phyloP scores from a whole-genome alignment of 176 grass and related monocot species.

The Rhynchospora pubera region DNA sequence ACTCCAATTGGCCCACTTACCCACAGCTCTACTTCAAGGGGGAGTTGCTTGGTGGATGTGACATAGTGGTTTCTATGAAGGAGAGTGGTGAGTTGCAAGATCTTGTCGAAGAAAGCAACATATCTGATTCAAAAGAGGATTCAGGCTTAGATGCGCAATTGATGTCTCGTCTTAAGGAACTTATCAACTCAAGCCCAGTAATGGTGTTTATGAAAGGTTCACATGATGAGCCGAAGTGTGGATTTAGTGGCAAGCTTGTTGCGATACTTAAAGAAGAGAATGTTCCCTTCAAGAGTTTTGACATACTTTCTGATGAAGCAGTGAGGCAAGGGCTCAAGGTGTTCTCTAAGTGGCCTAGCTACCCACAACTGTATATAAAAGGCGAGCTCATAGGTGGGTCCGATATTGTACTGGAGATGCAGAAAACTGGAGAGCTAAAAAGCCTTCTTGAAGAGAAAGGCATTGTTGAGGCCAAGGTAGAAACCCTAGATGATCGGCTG shows the following conservation, averaged over 20 bases:
- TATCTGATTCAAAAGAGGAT: constrained; percentile 37
- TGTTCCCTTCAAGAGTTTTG: constrained; percentile 76
- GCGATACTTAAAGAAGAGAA: constrained; percentile 92
- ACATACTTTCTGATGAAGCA: constrained; percentile 74
- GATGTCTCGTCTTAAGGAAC: constrained; percentile 38
- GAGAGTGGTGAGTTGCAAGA: constrained; percentile 82
- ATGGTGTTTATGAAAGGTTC: constrained; percentile 90
- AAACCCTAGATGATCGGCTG: constrained; percentile 48
- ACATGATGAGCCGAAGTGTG: constrained; percentile 87
- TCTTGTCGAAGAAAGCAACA: constrained; percentile 52
- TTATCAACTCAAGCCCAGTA: constrained; percentile 58
- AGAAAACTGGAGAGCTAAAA: constrained; percentile 88
- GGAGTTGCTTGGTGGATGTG: constrained; percentile 84
- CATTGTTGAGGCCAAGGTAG: constrained; percentile 16
- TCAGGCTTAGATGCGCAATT: constrained; percentile 33
- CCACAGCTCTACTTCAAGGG: constrained; percentile 92
- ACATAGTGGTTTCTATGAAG: constrained; percentile 87
- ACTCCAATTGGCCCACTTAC: constrained; percentile 95
- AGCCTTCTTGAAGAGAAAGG: constrained; percentile 63
- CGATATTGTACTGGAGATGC: constrained; percentile 87
- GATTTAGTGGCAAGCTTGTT: constrained; percentile 80
- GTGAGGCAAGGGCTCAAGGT: constrained; percentile 78
- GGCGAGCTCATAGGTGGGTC: constrained; percentile 94
- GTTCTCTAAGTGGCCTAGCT: constrained; percentile 88
- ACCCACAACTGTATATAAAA: constrained; percentile 88